phyloP scores from a whole-genome alignment of 306 rosid species.

The Parietaria judaica region DNA sequence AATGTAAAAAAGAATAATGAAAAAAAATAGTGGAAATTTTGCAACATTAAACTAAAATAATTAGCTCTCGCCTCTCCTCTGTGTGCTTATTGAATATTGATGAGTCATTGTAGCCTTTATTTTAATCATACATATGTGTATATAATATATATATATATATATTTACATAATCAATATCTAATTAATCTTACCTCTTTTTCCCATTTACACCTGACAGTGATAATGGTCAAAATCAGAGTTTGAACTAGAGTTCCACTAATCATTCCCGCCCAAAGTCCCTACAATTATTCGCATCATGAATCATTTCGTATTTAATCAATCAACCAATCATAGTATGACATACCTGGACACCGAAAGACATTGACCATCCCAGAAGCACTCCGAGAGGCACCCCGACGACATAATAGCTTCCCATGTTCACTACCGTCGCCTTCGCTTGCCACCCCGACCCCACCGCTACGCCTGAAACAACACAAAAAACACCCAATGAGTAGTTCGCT shows the following conservation, averaged over 20 bases:
- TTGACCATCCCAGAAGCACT: conserved; percentile 41
- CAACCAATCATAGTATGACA: conserved; percentile 3
- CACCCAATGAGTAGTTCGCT: neutral
- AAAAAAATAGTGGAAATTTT: too few species aligned
- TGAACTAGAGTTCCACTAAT: conserved; percentile 57
- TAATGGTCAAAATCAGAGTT: conserved; percentile 32
- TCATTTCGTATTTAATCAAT: too few species aligned
- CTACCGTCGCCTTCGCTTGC: conserved; percentile 47
- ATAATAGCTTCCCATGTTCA: conserved; percentile 58
- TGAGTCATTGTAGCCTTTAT: too few species aligned
- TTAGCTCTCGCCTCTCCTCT: too few species aligned
- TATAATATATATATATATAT: too few species aligned
- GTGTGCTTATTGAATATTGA: too few species aligned
- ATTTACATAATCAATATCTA: too few species aligned
- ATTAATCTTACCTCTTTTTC: conserved; percentile 36
- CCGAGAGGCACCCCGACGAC: conserved; percentile 47
- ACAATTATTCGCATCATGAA: neutral
- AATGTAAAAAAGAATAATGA: too few species aligned
- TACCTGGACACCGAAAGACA: conserved; percentile 41
- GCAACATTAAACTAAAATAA: too few species aligned
- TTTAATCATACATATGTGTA: too few species aligned
- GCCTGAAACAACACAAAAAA: conserved; percentile 36
- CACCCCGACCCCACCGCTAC: conserved; percentile 61
- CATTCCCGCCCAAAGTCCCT: conserved; percentile 68
- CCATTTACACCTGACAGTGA: conserved; percentile 55